Conservation (phyloP, 345 rosid genomes). For the Acer negundo region DNA sequence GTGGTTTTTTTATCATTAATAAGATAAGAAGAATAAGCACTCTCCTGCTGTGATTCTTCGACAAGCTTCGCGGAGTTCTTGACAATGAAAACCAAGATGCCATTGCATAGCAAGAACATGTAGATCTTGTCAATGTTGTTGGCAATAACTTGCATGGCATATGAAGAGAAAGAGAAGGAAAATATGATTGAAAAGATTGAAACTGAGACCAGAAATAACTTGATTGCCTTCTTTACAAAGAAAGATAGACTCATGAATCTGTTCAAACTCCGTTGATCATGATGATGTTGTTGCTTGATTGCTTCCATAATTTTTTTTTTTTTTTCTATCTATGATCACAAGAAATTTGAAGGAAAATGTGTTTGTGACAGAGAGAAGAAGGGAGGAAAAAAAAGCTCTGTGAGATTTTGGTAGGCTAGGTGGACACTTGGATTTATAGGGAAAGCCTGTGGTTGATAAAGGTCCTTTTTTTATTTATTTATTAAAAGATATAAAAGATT, state of each 20-base stretch:
- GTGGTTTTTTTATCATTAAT: slow-evolving; percentile 3
- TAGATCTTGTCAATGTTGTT: slow-evolving; percentile 47
- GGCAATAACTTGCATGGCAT: slow-evolving; percentile 23
- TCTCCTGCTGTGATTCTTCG: slow-evolving; percentile 20
- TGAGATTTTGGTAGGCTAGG: neutral
- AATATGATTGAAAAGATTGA: slow-evolving; percentile 44
- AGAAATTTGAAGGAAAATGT: neutral
- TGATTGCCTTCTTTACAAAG: slow-evolving; percentile 22
- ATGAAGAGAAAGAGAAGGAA: slow-evolving; percentile 30
- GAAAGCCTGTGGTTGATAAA: neutral
- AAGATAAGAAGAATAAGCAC: neutral
- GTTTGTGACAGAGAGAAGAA: neutral
- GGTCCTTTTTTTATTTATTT: no score
- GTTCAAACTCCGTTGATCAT: neutral
- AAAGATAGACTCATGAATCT: neutral
- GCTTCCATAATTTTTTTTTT: slow-evolving; percentile 20
- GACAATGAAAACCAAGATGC: slow-evolving; percentile 52
- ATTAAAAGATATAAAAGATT: no score
- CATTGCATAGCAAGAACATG: slow-evolving; percentile 75
- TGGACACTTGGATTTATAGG: neutral
- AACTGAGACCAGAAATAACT: slow-evolving; percentile 26
- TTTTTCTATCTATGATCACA: neutral
- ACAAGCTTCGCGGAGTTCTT: slow-evolving; percentile 49
- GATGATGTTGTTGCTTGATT: neutral
- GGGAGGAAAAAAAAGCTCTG: no score